phyloP scores from a whole-genome alignment of 2,329 filamentous ascomycete species.

The Balansia obtecta region DNA sequence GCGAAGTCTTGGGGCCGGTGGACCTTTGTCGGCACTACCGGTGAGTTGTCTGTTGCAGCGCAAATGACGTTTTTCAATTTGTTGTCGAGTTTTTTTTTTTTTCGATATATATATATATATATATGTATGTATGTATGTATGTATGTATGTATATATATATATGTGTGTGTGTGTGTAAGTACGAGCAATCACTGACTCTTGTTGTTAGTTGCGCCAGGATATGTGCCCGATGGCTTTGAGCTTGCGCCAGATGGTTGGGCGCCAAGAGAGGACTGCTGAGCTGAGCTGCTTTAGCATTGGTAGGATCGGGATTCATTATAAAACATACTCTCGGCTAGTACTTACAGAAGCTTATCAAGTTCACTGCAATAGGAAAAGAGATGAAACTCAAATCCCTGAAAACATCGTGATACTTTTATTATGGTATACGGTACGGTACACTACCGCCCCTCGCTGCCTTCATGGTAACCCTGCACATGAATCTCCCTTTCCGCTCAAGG shows the following conservation, averaged over 20 bases:
- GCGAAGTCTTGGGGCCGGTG: constrained; percentile 24
- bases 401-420: neutral
- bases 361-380: neutral
- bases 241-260: neutral
- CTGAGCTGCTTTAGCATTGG: neutral
- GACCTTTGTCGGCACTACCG: constrained; percentile 30
- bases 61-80: neutral
- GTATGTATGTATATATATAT: neutral
- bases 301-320: neutral
- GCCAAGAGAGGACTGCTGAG: neutral
- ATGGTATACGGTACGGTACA: neutral
- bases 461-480: neutral
- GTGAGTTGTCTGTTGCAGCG: constrained; percentile 3
- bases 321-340: neutral
- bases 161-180: too few species aligned
- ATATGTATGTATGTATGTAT: neutral
- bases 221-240: neutral
- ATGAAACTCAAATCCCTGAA: neutral
- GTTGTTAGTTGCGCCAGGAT: neutral
- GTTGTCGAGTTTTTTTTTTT: too few species aligned
- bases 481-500: neutral
- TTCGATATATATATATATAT: too few species aligned
- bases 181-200: neutral
- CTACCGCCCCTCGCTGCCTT: neutral
- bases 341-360: neutral